A percentile compares a stretch with the other conserved stretches of the same genome.
phyloP scores from a whole-genome alignment of 441 rosid genomes.

The Adansonia rubrostipa region DNA sequence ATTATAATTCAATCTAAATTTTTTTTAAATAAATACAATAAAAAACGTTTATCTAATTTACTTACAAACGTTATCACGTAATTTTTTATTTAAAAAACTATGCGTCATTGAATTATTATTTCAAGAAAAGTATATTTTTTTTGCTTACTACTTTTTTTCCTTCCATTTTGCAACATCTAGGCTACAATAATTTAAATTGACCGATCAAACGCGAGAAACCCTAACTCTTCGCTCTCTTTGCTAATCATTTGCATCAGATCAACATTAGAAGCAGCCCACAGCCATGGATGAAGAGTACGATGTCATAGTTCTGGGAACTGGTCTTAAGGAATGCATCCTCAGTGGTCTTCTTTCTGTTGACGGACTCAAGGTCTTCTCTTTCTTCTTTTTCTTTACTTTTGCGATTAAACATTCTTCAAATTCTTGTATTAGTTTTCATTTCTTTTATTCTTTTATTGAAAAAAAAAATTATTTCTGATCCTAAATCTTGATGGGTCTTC shows the following conservation, averaged over 20 bases:
- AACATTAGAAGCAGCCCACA: neutral
- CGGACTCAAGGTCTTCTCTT: slow-evolving; percentile 68
- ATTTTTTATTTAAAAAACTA: too few relatives aligned
- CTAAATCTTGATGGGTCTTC: slow-evolving; percentile 6
- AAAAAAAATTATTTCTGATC: neutral
- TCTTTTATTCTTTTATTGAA: too few relatives aligned
- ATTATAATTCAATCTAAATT: too few relatives aligned
- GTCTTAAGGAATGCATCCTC: slow-evolving; percentile 92
- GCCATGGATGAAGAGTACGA: slow-evolving; percentile 89
- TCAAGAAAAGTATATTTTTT: too few relatives aligned
- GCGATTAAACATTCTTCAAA: neutral
- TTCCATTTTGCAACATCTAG: too few relatives aligned
- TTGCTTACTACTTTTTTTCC: too few relatives aligned
- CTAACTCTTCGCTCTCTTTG: neutral
- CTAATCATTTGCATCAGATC: neutral
- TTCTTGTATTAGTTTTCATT: neutral
- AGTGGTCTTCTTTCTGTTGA: slow-evolving; percentile 93
- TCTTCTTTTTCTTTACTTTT: neutral
- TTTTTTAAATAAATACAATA: too few relatives aligned
- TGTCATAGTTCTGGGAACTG: slow-evolving; percentile 79
- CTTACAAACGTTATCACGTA: too few relatives aligned
- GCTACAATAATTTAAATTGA: neutral
- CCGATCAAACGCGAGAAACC: neutral
- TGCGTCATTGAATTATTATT: too few relatives aligned
- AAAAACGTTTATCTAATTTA: too few relatives aligned